Evolutionary conservation across 2,329 filamentous ascomycete genomes (phyloP), one percentile per base, ranked within the genome.

Genomic region (Leptographium galeiforme): DNA sequence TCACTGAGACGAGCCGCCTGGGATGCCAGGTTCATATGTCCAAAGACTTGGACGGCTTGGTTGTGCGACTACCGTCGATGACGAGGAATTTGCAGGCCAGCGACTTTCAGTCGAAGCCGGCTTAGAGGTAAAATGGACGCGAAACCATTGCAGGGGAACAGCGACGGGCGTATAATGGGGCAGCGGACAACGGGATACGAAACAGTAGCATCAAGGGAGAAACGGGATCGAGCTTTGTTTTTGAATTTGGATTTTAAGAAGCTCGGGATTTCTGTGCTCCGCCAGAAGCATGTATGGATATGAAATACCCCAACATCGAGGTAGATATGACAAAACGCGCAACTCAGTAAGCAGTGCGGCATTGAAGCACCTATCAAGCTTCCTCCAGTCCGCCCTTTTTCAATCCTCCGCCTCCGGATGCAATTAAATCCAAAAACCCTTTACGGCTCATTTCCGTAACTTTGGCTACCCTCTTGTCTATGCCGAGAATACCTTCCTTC

Each of bases 381-480:
- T 81, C 78, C 63, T 81, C 77, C 51, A 83, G 63, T 6, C 68
- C 74, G 8, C 75, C 74, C 68, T 79, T 81, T 62, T 80, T 82
- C 60, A 81, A 58, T 25, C 72, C 73, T 1, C 79, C 78, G 12
- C 80, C 79, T 19, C 79, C 78, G 2, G 76, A 78, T 5, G 80
- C 79, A 65, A 98, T 95, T 67, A 97, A 70, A 57, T 97, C 91
- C 67, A 98, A 69, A 71, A 97, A 98, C 0, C 91, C 90, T 71
- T 96, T 87, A 72, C 95, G 94, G 67, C 86, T 95, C 84, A 98
- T 93, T 74, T 97, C 90, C 59, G 88, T 93, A 51, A 95, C 76
- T 72, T 85, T 89, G 70, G 94, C 89, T 69, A 94, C 85, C 59
- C 89, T 81, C 67, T 86, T 81, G 57, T 78, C 79, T 63, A 89